These are phyloP conservation scores for Lyophyllum atratum DNA, from an alignment of 768 basidiomycete species.

Conservation along the genomic window DNA sequence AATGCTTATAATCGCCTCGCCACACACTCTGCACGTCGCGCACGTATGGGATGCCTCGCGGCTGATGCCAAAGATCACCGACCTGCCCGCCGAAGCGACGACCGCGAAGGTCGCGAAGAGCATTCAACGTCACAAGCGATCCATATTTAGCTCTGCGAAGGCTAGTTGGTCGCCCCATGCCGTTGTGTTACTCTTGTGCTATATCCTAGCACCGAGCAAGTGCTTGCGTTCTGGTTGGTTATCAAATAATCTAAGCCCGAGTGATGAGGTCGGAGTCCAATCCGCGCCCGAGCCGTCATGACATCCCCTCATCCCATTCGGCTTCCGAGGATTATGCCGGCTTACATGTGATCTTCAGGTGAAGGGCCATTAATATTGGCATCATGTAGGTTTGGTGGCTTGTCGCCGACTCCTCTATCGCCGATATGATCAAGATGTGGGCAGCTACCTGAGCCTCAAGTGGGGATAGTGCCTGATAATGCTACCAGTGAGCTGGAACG, in stretches of 20 bases:
- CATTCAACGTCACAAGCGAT: not conserved
- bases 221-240: no score
- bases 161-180: not conserved
- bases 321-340: not conserved
- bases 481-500: no score
- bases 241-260: not conserved
- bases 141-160: not conserved
- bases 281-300: not conserved
- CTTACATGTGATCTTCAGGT: no score
- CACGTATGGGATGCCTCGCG: not conserved
- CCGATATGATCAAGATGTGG: not conserved
- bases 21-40: not conserved
- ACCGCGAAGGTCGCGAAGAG: not conserved
- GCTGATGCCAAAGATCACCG: not conserved
- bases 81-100: not conserved
- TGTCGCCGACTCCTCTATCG: not conserved
- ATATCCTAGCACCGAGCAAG: no score
- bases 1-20: not conserved
- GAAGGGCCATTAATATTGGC: no score
- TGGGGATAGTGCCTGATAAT: no score
- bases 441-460: no score
- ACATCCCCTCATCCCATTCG: not conserved
- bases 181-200: not conserved
- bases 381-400: no score
- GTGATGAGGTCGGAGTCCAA: not conserved